phyloP scores from a whole-genome alignment of 805 yeast genomes.

The Crinitomyces ghanaensis region DNA sequence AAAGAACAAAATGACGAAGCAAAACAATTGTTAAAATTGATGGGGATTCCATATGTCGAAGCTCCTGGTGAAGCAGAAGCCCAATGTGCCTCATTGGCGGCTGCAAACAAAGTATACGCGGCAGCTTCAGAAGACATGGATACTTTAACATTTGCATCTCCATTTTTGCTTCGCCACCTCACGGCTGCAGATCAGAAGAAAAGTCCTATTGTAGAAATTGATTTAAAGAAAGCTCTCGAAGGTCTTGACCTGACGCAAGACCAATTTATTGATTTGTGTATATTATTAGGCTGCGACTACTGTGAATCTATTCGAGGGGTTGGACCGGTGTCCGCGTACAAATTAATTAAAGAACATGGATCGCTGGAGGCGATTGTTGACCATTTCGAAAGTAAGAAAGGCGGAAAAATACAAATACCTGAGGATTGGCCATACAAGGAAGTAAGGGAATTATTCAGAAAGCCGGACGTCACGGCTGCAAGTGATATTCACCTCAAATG shows the following conservation, averaged over 20 bases:
- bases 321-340: conserved; percentile 91
- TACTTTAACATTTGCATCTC: conserved; percentile 85
- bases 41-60: conserved; percentile 91
- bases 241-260: conserved; percentile 63
- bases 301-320: conserved; percentile 92
- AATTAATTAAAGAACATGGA: conserved; percentile 76
- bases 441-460: conserved; percentile 70
- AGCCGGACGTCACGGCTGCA: conserved; percentile 68
- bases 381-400: conserved; percentile 37
- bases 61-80: conserved; percentile 99
- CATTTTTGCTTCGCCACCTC: conserved; percentile 71
- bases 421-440: conserved; percentile 90
- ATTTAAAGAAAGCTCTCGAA: conserved; percentile 53
- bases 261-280: conserved; percentile 84
- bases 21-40: conserved; percentile 58
- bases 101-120: conserved; percentile 83
- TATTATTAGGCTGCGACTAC: conserved; percentile 91
- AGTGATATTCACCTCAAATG: conserved; percentile 63
- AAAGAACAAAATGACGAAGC: conserved; percentile 92
- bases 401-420: conserved; percentile 71
- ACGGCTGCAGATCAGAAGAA: conserved; percentile 92
- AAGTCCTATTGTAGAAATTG: conserved; percentile 79
- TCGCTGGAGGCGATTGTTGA: conserved; percentile 69
- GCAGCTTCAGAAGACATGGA: conserved; percentile 99
- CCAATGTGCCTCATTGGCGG: conserved; percentile 89